Evolutionary conservation across 192 early-diverging fungal genomes (phyloP), one percentile per base, ranked within the genome.

Genomic region (Coemansia sp.): DNA sequence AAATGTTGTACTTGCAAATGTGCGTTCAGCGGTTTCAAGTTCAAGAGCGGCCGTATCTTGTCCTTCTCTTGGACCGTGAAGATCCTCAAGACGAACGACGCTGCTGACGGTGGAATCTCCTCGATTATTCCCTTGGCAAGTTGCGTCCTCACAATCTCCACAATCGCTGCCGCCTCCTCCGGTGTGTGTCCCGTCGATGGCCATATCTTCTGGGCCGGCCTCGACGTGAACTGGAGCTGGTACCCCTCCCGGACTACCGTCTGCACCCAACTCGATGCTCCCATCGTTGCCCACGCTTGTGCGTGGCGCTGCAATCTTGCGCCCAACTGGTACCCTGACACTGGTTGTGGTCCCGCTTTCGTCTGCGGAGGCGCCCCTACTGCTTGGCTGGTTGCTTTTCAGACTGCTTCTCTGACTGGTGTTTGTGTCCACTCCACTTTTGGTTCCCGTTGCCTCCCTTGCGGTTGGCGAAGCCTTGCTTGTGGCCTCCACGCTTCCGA

Each of bases 1-100:
- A 41, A 62, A 62, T 62, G 37, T 24, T 62, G 37, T 1, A 62
- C 35, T 10, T 62, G 59, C 5, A 62, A 8, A 41, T 62, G 59
- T 1, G 11, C 39, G 24, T 62, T 62, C 40, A 62, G 36, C 1
- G 35, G 59, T 4, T n/a, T 13, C 5, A 39, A 24, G 59, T 62
- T 40, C 17, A 62, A 16, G 1, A 62, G 40, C n/a, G 59, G 59
- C 1, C 59, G 10, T 36, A 41, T 42, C 59, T 62, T 62, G 59
- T 62, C 59, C 36, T 39, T 40, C 39, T 62, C 59, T 17, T 62
- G 35, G 4, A 41, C 24, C 13, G 37, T 62, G 39, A 62, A 62
- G 11, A 62, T 13, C 6, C 17, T 40, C 17, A 42, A 62, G 3
- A 62, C 8, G 14, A 4, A 6, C 19, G 59, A n/a, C 21, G 19